Base-by-base conservation (phyloP, 2,329 filamentous ascomycete species). In the Neofusicoccum sp. region DNA sequence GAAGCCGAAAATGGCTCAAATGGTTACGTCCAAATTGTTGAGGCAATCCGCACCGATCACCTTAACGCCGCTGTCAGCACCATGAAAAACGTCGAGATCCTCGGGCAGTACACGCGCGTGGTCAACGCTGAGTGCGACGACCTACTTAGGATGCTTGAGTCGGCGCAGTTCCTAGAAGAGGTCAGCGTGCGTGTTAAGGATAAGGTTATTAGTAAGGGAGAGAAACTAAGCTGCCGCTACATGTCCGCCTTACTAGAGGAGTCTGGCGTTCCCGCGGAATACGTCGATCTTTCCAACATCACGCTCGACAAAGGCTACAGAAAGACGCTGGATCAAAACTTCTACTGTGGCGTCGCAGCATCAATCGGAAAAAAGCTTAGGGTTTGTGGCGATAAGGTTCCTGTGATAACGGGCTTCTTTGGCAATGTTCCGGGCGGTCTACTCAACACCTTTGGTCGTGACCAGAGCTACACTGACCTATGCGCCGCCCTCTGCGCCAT, bases 391-490 rank as follows among this genome's bases (percentile, higher is more conserved):
- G 70, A 75, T 63, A 78, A 76, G 64, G 75, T 76, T 1, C 79
- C 78, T 0, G 79, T 82, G 63, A 78, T 82, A 41, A 98, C 95
- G 11, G 95, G 95, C 14, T 99, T 95, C 80, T 99, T 99, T 73
- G 95, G 95, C 62, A 89, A 89, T 61, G 90, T 98, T 2, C 93
- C 93, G 0, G 93, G 93, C 12, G 93, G 93, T 63, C 82, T 99
- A 61, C 86, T 99, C 68, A 90, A 93, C 68, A 89, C 96, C 67
- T 90, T 99, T 65, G 95, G 95, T 16, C 89, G 95, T 68, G 95
- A n/a, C n/a, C n/a, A n/a, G n/a, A n/a, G 95, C 31, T 99, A 99
- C 76, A 98, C 95, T 8, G 95, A 99, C 76, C 84, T 99, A 47
- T 98, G 95, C 73, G 93, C 95, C 11, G 93, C 95, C 4, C 81